A percentile compares a stretch with the other conserved stretches of the same genome.
These are phyloP conservation scores for Phlebiopsis gigantea DNA, from an alignment of 768 basidiomycete species.

Conservation along the genomic window DNA sequence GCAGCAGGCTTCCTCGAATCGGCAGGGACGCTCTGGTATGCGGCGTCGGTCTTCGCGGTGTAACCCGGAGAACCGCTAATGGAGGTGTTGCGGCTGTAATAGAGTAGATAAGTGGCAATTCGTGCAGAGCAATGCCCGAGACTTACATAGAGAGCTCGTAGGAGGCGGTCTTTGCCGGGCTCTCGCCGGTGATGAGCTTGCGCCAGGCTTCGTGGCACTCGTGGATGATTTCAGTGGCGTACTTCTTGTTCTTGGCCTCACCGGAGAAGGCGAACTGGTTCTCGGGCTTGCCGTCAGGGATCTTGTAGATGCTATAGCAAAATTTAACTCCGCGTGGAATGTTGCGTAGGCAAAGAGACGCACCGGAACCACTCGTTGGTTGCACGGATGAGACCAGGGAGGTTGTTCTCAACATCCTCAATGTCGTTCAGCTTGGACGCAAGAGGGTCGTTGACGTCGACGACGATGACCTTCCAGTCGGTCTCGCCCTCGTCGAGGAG, in stretches of 20 bases:
- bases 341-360: constrained; percentile 8
- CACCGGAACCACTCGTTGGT: constrained; percentile 99
- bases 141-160: constrained; percentile 86
- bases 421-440: constrained; percentile 97
- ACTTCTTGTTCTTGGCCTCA: constrained; percentile 99
- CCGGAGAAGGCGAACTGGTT: constrained; percentile 99
- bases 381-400: constrained; percentile 93
- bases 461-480: constrained; percentile 99
- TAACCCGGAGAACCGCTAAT: constrained; percentile 69
- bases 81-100: constrained; percentile 72
- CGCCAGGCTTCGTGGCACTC: constrained; percentile 99
- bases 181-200: constrained; percentile 79
- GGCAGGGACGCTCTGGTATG: constrained; percentile 61
- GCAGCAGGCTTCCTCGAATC: constrained; percentile 83
- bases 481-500: constrained; percentile 99
- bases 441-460: constrained; percentile 92
- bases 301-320: constrained; percentile 82
- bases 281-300: constrained; percentile 93
- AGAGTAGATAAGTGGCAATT: not conserved
- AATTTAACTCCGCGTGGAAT: not conserved
- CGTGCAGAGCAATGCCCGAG: not conserved
- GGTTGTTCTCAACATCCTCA: constrained; percentile 97
- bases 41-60: constrained; percentile 53
- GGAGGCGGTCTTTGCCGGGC: constrained; percentile 59
- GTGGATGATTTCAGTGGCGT: constrained; percentile 97